Evolutionary conservation across 768 basidiomycete genomes (phyloP).

Genomic region (Hebeloma cylindrosporum): DNA sequence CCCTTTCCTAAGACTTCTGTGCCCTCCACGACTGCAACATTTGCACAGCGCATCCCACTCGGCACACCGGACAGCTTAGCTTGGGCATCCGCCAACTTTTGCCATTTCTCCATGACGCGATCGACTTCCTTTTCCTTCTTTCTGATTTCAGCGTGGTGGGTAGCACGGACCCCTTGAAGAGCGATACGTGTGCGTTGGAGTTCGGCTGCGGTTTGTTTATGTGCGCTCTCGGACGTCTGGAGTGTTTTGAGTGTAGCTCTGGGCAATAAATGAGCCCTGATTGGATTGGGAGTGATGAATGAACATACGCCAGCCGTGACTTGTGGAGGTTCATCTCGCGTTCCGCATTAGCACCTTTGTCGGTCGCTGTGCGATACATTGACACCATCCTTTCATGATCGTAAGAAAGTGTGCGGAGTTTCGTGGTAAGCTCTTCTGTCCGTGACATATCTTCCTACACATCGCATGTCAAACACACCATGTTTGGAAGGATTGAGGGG

Average conservation of each 20-base stretch:
- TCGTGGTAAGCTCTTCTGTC: slow-evolving; percentile 75
- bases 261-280: slow-evolving; percentile 4
- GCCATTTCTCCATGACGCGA: slow-evolving; percentile 71
- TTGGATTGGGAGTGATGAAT: not conserved
- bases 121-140: slow-evolving; percentile 82
- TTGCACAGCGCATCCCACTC: slow-evolving; percentile 56
- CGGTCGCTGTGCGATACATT: slow-evolving; percentile 59
- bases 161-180: slow-evolving; percentile 66
- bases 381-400: slow-evolving; percentile 75
- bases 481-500: not conserved
- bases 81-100: slow-evolving; percentile 68
- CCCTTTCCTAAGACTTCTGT: slow-evolving; percentile 48
- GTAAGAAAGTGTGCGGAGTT: slow-evolving; percentile 74
- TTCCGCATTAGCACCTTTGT: slow-evolving; percentile 70
- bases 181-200: slow-evolving; percentile 71
- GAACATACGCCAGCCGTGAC: slow-evolving; percentile 65
- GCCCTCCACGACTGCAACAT: slow-evolving; percentile 47
- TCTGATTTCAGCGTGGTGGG: slow-evolving; percentile 71
- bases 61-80: slow-evolving; percentile 49
- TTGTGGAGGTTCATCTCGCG: slow-evolving; percentile 76
- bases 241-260: slow-evolving; percentile 56
- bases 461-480: slow-evolving; percentile 1
- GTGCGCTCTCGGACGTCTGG: slow-evolving; percentile 58
- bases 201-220: slow-evolving; percentile 70
- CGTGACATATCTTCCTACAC: slow-evolving; percentile 67